Conservation (phyloP, 2,329 filamentous ascomycete species). For the Fusarium scirpi region DNA sequence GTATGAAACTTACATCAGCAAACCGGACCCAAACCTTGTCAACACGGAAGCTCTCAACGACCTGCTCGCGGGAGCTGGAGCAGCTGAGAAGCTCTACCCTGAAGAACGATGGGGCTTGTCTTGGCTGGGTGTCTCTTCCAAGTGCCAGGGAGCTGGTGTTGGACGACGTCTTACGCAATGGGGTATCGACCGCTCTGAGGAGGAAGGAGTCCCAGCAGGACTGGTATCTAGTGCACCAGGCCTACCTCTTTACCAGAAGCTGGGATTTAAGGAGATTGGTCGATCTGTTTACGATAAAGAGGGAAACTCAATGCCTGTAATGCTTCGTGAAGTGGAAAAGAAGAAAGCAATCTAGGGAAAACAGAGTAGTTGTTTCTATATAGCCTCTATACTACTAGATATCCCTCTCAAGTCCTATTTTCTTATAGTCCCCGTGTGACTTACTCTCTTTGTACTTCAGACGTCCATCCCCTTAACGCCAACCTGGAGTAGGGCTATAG, state of each 20-base stretch:
- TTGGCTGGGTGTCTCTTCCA: conserved; percentile 19
- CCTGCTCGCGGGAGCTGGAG: background rate
- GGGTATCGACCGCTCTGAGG: conserved; percentile 28
- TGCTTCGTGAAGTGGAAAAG: conserved; percentile 15
- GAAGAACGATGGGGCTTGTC: conserved; percentile 23
- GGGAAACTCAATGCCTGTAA: conserved; percentile 3
- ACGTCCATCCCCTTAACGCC: background rate
- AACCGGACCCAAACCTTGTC: background rate
- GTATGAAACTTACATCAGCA: background rate
- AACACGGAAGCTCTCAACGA: background rate
- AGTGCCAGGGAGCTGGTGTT: conserved; percentile 24
- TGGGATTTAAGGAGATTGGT: conserved; percentile 14
- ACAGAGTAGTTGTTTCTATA: background rate
- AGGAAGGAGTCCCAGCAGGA: conserved; percentile 15
- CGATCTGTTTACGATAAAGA: background rate
- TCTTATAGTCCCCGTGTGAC: background rate
- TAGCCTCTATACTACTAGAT: background rate
- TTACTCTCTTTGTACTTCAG: background rate
- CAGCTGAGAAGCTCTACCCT: conserved; percentile 3
- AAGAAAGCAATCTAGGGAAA: background rate
- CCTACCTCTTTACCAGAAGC: conserved; percentile 14
- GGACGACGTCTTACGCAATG: conserved; percentile 20
- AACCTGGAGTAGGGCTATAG: background rate
- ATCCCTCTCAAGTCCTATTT: accelerated
- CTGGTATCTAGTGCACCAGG: conserved; percentile 21